Evolutionary conservation across 2,329 filamentous ascomycete species (phyloP).

Genomic region (Pseudogymnoascus destructans): DNA sequence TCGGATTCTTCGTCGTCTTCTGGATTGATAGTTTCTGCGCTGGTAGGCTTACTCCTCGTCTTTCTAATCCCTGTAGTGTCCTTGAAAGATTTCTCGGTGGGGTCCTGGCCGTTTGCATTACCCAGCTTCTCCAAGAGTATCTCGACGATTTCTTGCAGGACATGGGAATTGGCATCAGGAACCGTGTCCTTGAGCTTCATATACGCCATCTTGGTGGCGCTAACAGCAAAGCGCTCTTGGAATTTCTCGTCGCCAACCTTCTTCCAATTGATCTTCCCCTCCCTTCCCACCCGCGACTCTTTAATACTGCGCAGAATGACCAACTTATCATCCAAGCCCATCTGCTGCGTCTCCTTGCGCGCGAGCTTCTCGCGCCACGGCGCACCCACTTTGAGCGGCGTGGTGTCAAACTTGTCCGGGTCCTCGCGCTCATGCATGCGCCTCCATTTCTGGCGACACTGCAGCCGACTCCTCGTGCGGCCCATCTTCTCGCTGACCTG

Average conservation of each 20-base stretch:
- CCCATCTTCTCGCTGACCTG: constrained; percentile 49
- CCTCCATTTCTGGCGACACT: constrained; percentile 58
- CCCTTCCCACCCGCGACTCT: constrained; percentile 29
- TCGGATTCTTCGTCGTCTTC: neutral
- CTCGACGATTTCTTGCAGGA: constrained; percentile 21
- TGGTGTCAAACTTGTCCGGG: constrained; percentile 15
- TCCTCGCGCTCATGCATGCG: constrained; percentile 28
- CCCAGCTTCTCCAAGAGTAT: constrained; percentile 18
- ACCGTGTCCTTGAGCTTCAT: constrained; percentile 21
- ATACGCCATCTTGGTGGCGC: constrained; percentile 22
- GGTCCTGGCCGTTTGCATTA: constrained; percentile 8
- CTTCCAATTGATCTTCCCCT: constrained; percentile 39
- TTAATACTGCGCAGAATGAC: constrained; percentile 33
- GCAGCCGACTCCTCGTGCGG: constrained; percentile 47
- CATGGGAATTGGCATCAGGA: constrained; percentile 20
- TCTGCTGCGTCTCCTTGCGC: constrained; percentile 30
- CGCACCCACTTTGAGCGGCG: constrained; percentile 16
- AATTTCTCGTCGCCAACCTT: constrained; percentile 32
- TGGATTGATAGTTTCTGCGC: neutral
- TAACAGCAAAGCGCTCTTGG: constrained; percentile 27
- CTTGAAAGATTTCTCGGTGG: constrained; percentile 1
- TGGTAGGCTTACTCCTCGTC: neutral
- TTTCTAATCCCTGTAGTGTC: neutral
- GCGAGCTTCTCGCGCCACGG: constrained; percentile 33
- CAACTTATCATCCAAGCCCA: constrained; percentile 34